Percentiles rank a stretch among this genome's conserved stretches.
These are phyloP conservation scores for Linderina pennispora DNA, from an alignment of 192 early-diverging fungal species.

Conservation along the genomic window DNA sequence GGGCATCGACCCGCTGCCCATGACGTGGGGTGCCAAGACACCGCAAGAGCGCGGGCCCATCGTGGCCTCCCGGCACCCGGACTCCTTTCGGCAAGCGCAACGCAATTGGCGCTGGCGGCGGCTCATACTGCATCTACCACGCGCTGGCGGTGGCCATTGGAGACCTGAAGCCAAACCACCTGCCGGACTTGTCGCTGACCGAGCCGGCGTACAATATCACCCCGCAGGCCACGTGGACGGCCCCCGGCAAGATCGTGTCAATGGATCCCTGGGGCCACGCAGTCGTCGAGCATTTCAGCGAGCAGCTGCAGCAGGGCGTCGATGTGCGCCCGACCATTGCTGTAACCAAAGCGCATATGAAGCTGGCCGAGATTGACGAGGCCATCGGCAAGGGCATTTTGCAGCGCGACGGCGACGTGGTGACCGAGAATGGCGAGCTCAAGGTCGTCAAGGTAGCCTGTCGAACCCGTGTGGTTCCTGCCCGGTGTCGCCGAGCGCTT, in stretches of 20 bases:
- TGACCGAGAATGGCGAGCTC: slow-evolving; percentile 73
- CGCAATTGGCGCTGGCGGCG: slow-evolving; percentile 93
- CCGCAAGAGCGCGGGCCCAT: slow-evolving; percentile 79
- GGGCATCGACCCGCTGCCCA: slow-evolving; percentile 66
- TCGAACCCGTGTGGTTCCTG: slow-evolving; percentile 93
- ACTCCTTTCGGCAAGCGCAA: slow-evolving; percentile 77
- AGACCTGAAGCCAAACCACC: slow-evolving; percentile 74
- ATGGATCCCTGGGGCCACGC: slow-evolving; percentile 91
- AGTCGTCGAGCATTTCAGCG: slow-evolving; percentile 54
- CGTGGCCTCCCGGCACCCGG: slow-evolving; percentile 69
- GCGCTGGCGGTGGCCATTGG: slow-evolving; percentile 88
- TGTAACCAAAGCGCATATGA: slow-evolving; percentile 94
- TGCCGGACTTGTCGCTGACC: slow-evolving; percentile 81
- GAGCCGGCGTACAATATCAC: slow-evolving; percentile 79
- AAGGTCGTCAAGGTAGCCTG: slow-evolving; percentile 87
- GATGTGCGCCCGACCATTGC: slow-evolving; percentile 90
- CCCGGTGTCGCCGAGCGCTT: slow-evolving; percentile 88
- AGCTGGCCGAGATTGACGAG: slow-evolving; percentile 82
- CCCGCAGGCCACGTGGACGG: slow-evolving; percentile 73
- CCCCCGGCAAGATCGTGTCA: slow-evolving; percentile 86
- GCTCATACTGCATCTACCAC: slow-evolving; percentile 87
- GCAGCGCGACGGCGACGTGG: slow-evolving; percentile 74
- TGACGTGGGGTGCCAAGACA: slow-evolving; percentile 73
- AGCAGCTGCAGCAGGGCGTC: slow-evolving; percentile 59
- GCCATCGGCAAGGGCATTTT: slow-evolving; percentile 56